Evolutionary conservation across 2,329 filamentous ascomycete species (phyloP).

Genomic region (Penicillium digitatum): DNA sequence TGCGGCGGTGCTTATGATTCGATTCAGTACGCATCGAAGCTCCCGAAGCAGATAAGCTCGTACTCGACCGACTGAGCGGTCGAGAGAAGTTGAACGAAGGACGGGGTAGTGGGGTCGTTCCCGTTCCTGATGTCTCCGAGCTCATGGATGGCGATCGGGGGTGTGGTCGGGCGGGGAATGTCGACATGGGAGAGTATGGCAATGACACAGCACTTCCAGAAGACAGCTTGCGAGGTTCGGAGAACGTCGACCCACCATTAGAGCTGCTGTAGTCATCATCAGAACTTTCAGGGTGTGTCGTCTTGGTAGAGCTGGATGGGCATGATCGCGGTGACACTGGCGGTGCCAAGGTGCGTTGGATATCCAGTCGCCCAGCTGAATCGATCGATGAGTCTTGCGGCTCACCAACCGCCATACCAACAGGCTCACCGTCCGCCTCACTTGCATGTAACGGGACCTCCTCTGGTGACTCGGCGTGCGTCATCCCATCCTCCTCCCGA

Average conservation of each 20-base stretch:
- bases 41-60: slow-evolving; percentile 36
- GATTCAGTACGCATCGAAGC: slow-evolving; percentile 26
- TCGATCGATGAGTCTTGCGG: slow-evolving; percentile 36
- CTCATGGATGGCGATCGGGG: slow-evolving; percentile 78
- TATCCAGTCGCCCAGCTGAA: slow-evolving; percentile 37
- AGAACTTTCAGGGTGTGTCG: slow-evolving; percentile 61
- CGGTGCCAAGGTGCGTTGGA: slow-evolving; percentile 44
- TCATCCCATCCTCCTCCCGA: slow-evolving; percentile 22
- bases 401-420: slow-evolving; percentile 19
- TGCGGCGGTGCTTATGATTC: slow-evolving; percentile 26
- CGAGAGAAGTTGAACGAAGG: slow-evolving; percentile 92
- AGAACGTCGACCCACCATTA: slow-evolving; percentile 57
- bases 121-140: slow-evolving; percentile 70
- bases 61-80: slow-evolving; percentile 64
- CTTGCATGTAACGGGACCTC: slow-evolving; percentile 19
- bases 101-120: slow-evolving; percentile 54
- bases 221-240: slow-evolving; percentile 72
- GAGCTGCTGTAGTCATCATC: slow-evolving; percentile 65
- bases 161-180: slow-evolving; percentile 57
- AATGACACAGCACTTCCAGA: slow-evolving; percentile 62
- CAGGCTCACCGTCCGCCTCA: slow-evolving; percentile 15
- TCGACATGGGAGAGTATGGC: slow-evolving; percentile 59
- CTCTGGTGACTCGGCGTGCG: slow-evolving; percentile 35
- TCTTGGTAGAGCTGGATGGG: slow-evolving; percentile 51
- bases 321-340: slow-evolving; percentile 45